Base-by-base conservation (phyloP, 768 basidiomycete genomes). In the Candolleomyces eurysporus region DNA sequence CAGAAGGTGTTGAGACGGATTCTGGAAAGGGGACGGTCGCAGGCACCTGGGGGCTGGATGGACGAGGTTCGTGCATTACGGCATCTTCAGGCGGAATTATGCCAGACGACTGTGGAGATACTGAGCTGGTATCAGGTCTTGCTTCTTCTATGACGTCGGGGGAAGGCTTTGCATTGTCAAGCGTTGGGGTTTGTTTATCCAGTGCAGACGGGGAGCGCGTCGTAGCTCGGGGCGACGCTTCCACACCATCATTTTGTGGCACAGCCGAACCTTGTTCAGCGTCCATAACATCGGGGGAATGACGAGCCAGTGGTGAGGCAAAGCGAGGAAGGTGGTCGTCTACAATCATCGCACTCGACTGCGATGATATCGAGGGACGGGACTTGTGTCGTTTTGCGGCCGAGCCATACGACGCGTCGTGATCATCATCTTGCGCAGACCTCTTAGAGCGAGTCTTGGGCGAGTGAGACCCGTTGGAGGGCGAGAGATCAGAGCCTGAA, bases 21-120 rank as follows among this genome's bases (percentile, higher is more conserved):
- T 22, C 31, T 55, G 53, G 30, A 19, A 13, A 30, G 58, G 26
- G 8, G 39, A 17, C 9, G 21, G 17, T 11, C 0, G 5, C 31
- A 48, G 21, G 32, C 31, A 48, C 21, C 19, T 14, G 57, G n/a
- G 43, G 22, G 21, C 57, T 17, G 45, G 22, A 21, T 22, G 26
- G 50, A 49, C 30, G 13, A 36, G 48, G 45, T 46, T 55, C 53
- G 30, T 31, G 45, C 58, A 63, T 56, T 40, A 46, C 43, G 31
- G 42, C 21, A 19, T 59, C 57, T 40, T 14, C 30, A 46, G 45
- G 45, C 14, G 45, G 10, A 17, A 6, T 46, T 46, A 21, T 46
- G 45, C 14, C 31, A 40, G 22, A 19, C 7, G 39, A 36, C 36
- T n/a, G 22, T 48, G 31, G 30, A 36, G 45, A 21, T 9, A 30